Evolutionary conservation across 306 rosid species (phyloP).

Genomic region (Hippophae gyantsensis): DNA sequence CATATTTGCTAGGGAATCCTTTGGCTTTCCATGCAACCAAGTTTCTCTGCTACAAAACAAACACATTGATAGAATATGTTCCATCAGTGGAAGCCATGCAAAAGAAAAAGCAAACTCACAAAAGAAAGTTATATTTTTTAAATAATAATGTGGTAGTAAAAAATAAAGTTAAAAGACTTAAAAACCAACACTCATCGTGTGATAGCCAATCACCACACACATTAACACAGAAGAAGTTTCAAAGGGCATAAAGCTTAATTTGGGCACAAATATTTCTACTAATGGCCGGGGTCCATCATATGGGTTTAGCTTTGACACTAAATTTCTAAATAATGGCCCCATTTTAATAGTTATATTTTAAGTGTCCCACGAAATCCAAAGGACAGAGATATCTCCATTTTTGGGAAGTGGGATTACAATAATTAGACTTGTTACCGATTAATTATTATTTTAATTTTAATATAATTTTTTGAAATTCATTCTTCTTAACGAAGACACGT

Average conservation of each 20-base stretch:
- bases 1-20: slow-evolving; percentile 38
- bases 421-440: no score
- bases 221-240: slow-evolving; percentile 35
- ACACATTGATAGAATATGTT: slow-evolving; percentile 33
- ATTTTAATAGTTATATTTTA: background rate
- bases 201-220: slow-evolving; percentile 25
- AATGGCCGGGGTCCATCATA: slow-evolving; percentile 27
- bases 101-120: slow-evolving; percentile 21
- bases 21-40: slow-evolving; percentile 76
- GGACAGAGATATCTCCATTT: slow-evolving; percentile 62
- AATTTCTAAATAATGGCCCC: slow-evolving; percentile 47
- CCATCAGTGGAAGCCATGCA: slow-evolving; percentile 43
- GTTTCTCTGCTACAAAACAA: slow-evolving; percentile 72
- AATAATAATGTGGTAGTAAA: slow-evolving; percentile 14
- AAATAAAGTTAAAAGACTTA: slow-evolving; percentile 30
- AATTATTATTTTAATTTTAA: no score
- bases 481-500: no score
- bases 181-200: slow-evolving; percentile 26
- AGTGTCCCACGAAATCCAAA: slow-evolving; percentile 65
- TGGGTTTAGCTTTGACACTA: slow-evolving; percentile 43
- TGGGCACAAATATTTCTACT: slow-evolving; percentile 47
- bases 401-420: slow-evolving; percentile 26
- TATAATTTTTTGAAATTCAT: no score
- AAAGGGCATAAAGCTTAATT: slow-evolving; percentile 37
- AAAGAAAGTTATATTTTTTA: slow-evolving; percentile 29